phyloP scores from a whole-genome alignment of 345 rosid species.

The Acer campestre region DNA sequence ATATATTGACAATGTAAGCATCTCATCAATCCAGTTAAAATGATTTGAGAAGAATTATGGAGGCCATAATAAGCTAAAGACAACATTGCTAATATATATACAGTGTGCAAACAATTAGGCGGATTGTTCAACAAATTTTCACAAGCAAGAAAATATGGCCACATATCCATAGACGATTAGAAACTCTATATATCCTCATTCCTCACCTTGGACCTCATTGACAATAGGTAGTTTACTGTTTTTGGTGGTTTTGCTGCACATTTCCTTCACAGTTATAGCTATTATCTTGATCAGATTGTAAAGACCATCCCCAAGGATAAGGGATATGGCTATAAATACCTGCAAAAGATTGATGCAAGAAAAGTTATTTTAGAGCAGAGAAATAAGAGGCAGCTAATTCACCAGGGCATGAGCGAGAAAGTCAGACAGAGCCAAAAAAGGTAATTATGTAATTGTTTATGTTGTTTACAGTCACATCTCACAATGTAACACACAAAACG shows the following conservation, averaged over 20 bases:
- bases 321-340: slow-evolving; percentile 88
- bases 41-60: slow-evolving; percentile 1
- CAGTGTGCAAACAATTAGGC: not conserved
- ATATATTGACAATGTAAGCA: not conserved
- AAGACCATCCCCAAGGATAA: slow-evolving; percentile 92
- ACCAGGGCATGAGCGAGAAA: not conserved
- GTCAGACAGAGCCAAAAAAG: not conserved
- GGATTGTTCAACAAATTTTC: not conserved
- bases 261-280: slow-evolving; percentile 56
- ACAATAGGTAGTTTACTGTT: slow-evolving; percentile 56
- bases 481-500: not conserved
- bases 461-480: not conserved
- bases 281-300: slow-evolving; percentile 87
- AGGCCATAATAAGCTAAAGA: slow-evolving; percentile 3
- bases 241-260: slow-evolving; percentile 56
- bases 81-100: not conserved
- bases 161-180: not conserved
- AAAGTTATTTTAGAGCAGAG: slow-evolving; percentile 12
- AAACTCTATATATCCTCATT: slow-evolving; percentile 38
- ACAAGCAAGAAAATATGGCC: not conserved
- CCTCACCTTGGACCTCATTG: slow-evolving; percentile 57
- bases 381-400: not conserved
- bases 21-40: not conserved
- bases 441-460: not conserved
- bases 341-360: slow-evolving; percentile 25